Percentiles rank a stretch among this genome's conserved stretches.
Evolutionary conservation across 306 rosid species (phyloP).

Genomic region (Canavalia ensiformis): DNA sequence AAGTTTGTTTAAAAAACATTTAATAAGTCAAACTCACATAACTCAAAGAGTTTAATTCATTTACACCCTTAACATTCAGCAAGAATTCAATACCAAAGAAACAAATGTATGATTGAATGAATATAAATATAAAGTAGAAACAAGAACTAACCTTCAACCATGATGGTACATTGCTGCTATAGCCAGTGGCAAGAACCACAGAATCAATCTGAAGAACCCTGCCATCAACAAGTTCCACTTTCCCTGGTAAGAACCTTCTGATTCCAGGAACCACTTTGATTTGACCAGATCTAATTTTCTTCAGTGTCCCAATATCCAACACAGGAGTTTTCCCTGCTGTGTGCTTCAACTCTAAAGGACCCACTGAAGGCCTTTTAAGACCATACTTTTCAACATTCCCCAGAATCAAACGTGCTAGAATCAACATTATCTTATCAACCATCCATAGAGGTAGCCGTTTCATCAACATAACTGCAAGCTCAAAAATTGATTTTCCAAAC

Average conservation of each 20-base stretch:
- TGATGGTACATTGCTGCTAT: constrained; percentile 94
- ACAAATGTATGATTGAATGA: not conserved
- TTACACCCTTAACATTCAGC: not conserved
- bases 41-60: not conserved
- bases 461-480: constrained; percentile 73
- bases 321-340: constrained; percentile 88
- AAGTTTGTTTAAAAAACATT: no score
- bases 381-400: constrained; percentile 81
- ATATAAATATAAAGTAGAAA: not conserved
- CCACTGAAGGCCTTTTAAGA: constrained; percentile 70
- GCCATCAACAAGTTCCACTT: constrained; percentile 81
- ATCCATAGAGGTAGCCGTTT: constrained; percentile 72
- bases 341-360: constrained; percentile 87
- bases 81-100: constrained; percentile 45
- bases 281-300: constrained; percentile 77
- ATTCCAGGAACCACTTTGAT: constrained; percentile 90
- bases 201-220: constrained; percentile 71
- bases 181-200: constrained; percentile 93
- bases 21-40: no score
- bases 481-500: constrained; percentile 83
- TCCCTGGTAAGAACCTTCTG: constrained; percentile 66
- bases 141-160: constrained; percentile 83
- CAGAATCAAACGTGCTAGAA: constrained; percentile 62
- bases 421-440: constrained; percentile 80
- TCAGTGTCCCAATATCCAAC: constrained; percentile 80